Evolutionary conservation across 1,284 basidiomycete species (phyloP), one percentile per base, ranked within the genome.

Genomic region (Cutaneotrichosporon dermatis): DNA sequence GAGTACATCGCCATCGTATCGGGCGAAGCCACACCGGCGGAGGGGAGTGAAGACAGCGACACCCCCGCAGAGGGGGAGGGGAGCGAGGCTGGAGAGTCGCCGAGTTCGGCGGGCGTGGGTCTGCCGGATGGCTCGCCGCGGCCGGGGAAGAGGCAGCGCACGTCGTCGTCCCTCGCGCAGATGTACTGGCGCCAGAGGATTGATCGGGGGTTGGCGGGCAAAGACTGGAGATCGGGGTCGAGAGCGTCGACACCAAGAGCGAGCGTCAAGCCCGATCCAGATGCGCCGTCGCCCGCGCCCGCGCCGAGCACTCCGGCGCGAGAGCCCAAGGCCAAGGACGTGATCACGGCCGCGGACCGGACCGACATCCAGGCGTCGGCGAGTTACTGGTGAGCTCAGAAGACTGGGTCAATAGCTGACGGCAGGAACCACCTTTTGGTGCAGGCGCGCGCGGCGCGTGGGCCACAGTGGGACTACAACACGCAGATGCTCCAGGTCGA

Each of bases 381-480:
- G 5, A 54, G 49, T 6, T 65, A 65, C 36, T 65, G 64, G 63
- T 63, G 40, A 36, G 62, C 35, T 2, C 7, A 36, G 9, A 8
- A 15, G 12, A 12, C 50, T 7, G 4, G n/a, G 34, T 12, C n/a
- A 4, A 4, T 51, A 1, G 54, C 58, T 60, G 59, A 62, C 58
- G n/a, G 16, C 54, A 78, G 76, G 76, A 79, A 79, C 61, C 73
- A 74, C 45, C 67, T 79, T 12, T 56, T 79, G 10, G 68, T 75
- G 9, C 69, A 72, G 51, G 77, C 77, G 13, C 71, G 77, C 45
- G 72, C 70, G 55, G 59, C 66, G 35, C 60, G 77, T 11, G 76
- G 75, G 6, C 77, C 77, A 2, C 76, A 77, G 60, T 77, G 75
- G 73, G 77, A 79, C 61, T 76, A 71, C 60, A 73, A 74, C 53